phyloP scores from a whole-genome alignment of 2,329 filamentous ascomycete genomes.

The Thelonectria rubi region DNA sequence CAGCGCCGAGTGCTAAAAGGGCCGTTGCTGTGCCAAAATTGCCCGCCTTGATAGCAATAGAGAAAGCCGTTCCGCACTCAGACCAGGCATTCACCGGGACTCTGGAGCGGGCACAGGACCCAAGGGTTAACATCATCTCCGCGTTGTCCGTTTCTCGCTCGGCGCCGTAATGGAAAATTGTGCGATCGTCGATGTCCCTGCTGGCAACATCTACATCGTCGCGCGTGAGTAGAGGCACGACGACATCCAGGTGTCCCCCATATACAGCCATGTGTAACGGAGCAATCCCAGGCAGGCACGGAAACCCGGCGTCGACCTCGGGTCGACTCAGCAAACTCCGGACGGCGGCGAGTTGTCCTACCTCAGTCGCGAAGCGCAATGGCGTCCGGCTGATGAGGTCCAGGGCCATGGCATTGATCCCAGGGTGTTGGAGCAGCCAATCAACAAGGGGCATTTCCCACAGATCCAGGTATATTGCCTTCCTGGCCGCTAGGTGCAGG shows the following conservation, averaged over 20 bases:
- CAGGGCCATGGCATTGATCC: background rate
- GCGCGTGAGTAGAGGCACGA: background rate
- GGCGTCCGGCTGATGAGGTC: background rate
- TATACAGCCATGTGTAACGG: slow-evolving; percentile 18
- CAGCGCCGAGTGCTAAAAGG: too few species aligned
- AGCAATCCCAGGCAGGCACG: background rate
- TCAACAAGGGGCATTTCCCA: slow-evolving; percentile 4
- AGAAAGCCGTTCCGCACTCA: too few species aligned
- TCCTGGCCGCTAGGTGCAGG: slow-evolving; percentile 6
- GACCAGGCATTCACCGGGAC: too few species aligned
- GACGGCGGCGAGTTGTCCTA: background rate
- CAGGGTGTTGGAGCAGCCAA: slow-evolving; percentile 12
- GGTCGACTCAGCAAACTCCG: slow-evolving; percentile 12
- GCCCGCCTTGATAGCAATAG: too few species aligned
- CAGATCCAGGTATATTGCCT: background rate
- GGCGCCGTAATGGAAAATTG: slow-evolving; percentile 9
- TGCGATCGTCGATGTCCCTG: background rate
- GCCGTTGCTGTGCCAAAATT: too few species aligned
- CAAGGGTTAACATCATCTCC: too few species aligned
- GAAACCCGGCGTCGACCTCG: slow-evolving; percentile 10
- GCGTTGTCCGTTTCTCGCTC: background rate
- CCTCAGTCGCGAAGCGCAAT: slow-evolving; percentile 16
- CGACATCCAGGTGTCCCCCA: background rate
- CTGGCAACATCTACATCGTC: background rate
- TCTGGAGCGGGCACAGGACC: too few species aligned